Conservation (phyloP, 257 asterid species). For the Primulina tabacum region DNA sequence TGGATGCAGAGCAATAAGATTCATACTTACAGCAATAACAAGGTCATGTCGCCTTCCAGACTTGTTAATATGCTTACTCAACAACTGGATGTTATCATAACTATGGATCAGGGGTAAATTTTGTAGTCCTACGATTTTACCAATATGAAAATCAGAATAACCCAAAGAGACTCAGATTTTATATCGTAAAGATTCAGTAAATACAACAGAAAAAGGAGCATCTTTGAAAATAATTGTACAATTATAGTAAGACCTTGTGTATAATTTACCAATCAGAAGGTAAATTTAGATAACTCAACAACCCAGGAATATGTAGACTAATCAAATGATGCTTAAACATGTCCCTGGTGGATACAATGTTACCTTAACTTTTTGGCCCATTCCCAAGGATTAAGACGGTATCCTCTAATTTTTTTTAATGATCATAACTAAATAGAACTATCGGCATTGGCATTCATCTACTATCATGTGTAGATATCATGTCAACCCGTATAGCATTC, state of each 20-base stretch:
- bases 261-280: not conserved
- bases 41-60: conserved; percentile 73
- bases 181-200: conserved; percentile 1
- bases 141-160: conserved; percentile 21
- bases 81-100: conserved; percentile 62
- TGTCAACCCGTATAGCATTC: not conserved
- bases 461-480: not conserved
- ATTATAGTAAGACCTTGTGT: not conserved
- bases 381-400: not conserved
- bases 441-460: not conserved
- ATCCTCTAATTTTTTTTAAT: conserved; percentile 6
- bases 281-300: not conserved
- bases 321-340: not conserved
- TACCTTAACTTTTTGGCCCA: not conserved
- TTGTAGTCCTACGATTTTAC: conserved; percentile 45
- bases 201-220: not conserved
- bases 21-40: conserved; percentile 79
- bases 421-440: not conserved
- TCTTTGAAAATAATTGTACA: not conserved
- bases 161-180: not conserved
- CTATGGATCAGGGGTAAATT: conserved; percentile 72
- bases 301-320: not conserved
- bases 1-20: conserved; percentile 9
- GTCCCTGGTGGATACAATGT: not conserved
- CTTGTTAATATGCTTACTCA: conserved; percentile 55